These are phyloP conservation scores for Quercus parvula DNA, from an alignment of 306 rosid genomes.

Conservation along the genomic window DNA sequence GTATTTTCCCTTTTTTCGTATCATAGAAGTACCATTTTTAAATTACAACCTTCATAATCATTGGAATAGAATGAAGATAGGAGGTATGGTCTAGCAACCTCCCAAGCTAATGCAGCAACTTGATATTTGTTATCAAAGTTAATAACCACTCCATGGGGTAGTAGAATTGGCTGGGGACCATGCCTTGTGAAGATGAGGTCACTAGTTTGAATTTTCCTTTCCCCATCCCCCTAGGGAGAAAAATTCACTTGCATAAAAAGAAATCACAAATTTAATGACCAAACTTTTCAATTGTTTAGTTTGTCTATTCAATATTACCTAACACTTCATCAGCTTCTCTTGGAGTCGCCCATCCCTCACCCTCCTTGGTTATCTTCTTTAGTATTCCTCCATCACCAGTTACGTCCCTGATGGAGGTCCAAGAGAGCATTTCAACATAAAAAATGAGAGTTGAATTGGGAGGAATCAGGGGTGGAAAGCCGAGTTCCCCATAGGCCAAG, in stretches of 20 bases:
- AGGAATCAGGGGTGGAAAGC: slow-evolving; percentile 55
- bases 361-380: slow-evolving; percentile 48
- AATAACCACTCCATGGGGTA: background rate
- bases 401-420: slow-evolving; percentile 48
- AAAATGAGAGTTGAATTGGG: slow-evolving; percentile 57
- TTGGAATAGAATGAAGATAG: background rate
- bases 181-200: too few relatives aligned
- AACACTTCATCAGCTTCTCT: slow-evolving; percentile 52
- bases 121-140: background rate
- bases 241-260: too few relatives aligned
- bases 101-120: background rate
- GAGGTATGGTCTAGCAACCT: background rate
- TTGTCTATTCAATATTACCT: slow-evolving; percentile 26
- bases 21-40: too few relatives aligned
- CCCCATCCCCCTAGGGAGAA: too few relatives aligned
- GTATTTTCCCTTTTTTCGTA: too few relatives aligned
- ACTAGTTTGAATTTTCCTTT: too few relatives aligned
- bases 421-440: slow-evolving; percentile 55
- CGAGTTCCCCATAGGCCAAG: slow-evolving; percentile 56
- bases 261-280: background rate
- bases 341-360: slow-evolving; percentile 68
- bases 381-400: slow-evolving; percentile 59
- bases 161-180: too few relatives aligned
- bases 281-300: background rate
- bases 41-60: background rate